Percentiles rank a stretch among this genome's conserved stretches.
phyloP scores from a whole-genome alignment of 768 basidiomycete genomes.

The Podaxis sp. region DNA sequence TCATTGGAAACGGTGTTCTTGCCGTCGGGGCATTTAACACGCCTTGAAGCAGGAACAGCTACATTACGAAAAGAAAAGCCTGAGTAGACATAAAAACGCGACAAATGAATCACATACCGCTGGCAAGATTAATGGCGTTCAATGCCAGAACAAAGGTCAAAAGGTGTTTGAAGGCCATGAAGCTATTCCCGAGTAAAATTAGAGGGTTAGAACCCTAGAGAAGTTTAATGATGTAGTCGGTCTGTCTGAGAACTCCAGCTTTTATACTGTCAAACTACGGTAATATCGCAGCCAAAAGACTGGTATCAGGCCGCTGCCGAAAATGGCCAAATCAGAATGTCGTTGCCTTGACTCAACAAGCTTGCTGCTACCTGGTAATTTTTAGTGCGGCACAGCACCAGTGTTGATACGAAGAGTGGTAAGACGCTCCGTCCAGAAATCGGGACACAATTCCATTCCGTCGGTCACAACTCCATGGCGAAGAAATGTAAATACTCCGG shows the following conservation, averaged over 20 bases:
- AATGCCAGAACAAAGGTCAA: slow-evolving; percentile 7
- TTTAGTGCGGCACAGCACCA: background rate
- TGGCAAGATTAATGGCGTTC: background rate
- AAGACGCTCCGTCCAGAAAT: background rate
- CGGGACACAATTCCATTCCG: background rate
- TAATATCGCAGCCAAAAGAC: background rate
- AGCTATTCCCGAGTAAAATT: background rate
- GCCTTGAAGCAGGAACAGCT: slow-evolving; percentile 9
- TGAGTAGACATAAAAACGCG: background rate
- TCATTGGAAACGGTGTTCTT: slow-evolving; percentile 27
- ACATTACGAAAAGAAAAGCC: background rate
- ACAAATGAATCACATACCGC: background rate
- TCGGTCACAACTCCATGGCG: slow-evolving; percentile 8
- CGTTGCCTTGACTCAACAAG: background rate
- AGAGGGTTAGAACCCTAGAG: background rate
- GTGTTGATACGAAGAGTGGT: background rate
- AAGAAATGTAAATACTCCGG: background rate
- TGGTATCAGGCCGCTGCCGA: background rate
- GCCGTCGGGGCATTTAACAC: slow-evolving; percentile 25
- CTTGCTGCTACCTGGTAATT: background rate
- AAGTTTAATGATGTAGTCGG: background rate
- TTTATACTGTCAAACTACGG: slow-evolving; percentile 1
- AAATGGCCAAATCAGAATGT: background rate
- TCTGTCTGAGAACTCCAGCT: background rate
- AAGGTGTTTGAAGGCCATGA: slow-evolving; percentile 14